These are phyloP conservation scores for Grifola frondosa DNA, from an alignment of 1,284 basidiomycete genomes.

Conservation along the genomic window DNA sequence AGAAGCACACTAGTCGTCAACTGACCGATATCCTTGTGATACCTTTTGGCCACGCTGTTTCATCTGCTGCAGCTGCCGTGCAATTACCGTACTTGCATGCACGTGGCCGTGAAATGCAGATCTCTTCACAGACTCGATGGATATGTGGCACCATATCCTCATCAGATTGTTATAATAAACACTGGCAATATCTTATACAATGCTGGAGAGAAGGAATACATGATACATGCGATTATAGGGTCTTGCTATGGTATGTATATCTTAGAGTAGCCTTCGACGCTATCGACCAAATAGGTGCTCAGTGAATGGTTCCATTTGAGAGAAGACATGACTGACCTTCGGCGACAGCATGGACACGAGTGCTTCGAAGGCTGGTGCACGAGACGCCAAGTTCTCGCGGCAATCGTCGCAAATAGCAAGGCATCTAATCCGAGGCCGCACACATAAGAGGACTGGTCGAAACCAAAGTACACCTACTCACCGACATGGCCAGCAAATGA, in stretches of 20 bases:
- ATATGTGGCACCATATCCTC: too few species aligned
- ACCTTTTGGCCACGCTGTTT: too few species aligned
- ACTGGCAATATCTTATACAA: too few species aligned
- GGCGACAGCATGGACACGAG: slow-evolving; percentile 72
- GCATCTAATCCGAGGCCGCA: slow-evolving; percentile 43
- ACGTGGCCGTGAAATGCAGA: too few species aligned
- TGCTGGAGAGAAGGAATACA: too few species aligned
- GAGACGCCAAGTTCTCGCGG: slow-evolving; percentile 64
- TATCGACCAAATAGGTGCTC: slow-evolving; percentile 23
- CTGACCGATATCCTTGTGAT: too few species aligned
- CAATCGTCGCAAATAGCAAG: slow-evolving; percentile 73
- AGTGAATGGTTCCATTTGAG: neutral
- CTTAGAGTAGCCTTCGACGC: slow-evolving; percentile 72
- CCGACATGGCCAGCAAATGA: slow-evolving; percentile 82
- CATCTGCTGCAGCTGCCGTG: too few species aligned
- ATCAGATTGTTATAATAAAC: too few species aligned
- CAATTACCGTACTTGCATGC: too few species aligned
- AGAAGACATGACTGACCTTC: slow-evolving; percentile 45
- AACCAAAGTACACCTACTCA: slow-evolving; percentile 34
- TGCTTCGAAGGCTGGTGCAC: slow-evolving; percentile 64
- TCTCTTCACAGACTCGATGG: too few species aligned
- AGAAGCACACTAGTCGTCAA: too few species aligned
- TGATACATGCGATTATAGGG: neutral
- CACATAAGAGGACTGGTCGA: neutral
- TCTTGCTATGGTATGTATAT: slow-evolving; percentile 47